Evolutionary conservation across 768 basidiomycete species (phyloP).

Genomic region (Dendrothele bispora): DNA sequence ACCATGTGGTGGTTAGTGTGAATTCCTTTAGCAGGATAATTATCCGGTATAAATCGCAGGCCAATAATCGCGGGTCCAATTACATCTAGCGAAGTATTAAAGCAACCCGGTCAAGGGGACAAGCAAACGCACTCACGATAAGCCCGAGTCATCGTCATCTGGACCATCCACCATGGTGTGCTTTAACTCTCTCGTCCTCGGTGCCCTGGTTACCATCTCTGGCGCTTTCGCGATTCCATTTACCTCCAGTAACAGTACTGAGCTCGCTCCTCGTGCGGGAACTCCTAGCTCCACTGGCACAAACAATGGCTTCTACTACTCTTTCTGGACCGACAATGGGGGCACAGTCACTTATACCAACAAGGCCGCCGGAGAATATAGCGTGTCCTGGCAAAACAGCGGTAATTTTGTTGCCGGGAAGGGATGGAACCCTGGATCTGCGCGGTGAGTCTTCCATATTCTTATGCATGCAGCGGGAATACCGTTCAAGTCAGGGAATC

Average conservation of each 20-base stretch:
- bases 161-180: constrained; percentile 14
- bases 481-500: too few relatives aligned
- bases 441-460: constrained; percentile 12
- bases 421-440: constrained; percentile 32
- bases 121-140: too few relatives aligned
- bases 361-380: constrained; percentile 26
- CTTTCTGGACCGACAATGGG: constrained; percentile 27
- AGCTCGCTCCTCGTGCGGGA: constrained; percentile 11
- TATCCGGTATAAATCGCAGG: too few relatives aligned
- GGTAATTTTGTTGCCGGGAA: constrained; percentile 34
- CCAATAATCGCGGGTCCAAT: too few relatives aligned
- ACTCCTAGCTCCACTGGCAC: constrained; percentile 25
- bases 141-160: too few relatives aligned
- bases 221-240: constrained; percentile 14
- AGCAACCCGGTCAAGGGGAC: too few relatives aligned
- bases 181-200: constrained; percentile 8
- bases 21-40: too few relatives aligned
- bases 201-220: constrained; percentile 5
- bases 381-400: constrained; percentile 23
- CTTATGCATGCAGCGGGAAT: too few relatives aligned
- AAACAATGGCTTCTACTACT: constrained; percentile 30
- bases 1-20: too few relatives aligned
- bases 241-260: constrained; percentile 1
- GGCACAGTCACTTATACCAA: constrained; percentile 29
- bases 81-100: too few relatives aligned